Evolutionary conservation across 2,329 filamentous ascomycete species (phyloP), one percentile per base, ranked within the genome.

Genomic region (Apiospora malaysiana): DNA sequence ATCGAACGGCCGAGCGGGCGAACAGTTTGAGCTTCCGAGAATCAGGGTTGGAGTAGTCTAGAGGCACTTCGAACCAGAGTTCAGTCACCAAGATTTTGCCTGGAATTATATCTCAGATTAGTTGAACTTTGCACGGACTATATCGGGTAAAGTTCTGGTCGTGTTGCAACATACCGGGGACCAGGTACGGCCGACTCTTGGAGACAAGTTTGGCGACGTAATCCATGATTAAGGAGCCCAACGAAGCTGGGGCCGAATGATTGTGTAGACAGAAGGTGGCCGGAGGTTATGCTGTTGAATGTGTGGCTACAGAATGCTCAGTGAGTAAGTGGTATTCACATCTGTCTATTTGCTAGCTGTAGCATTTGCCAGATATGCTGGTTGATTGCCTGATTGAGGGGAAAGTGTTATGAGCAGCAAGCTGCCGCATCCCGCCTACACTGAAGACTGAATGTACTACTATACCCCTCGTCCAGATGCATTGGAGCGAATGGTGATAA

Each of bases 11-110:
- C 69, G 89, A 92, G 68, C 94, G 91, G 45, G 89, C 94, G 80
- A 97, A 98, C 46, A 98, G 85, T 70, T 88, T 89, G 73, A 98
- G 86, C 6, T 85, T 89, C 66, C 88, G 88, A 42, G 85, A 83
- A 3, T 84, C 79, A 0, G 90, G 90, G 70, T 90, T 87, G 73
- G 83, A 82, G 81, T 97, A 93, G 83, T 97, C 93, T 72, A 93
- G 87, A 4, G 95, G 94, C 14, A 97, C 94, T 75, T 94, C 88
- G 81, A 97, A 97, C 84, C 94, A 92, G 77, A 95, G 87, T 80
- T 97, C 94, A 2, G 92, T 92, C 72, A 97, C 88, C 72, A 88
- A 86, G 65, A 97, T 85, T 78, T 91, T 92, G 67, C 94, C 94
- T 94, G 69, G 37, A 8, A 2, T 37, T 4, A 16, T 37, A 72